Percentiles rank a stretch among this genome's conserved stretches.
Conservation (phyloP, 2,329 filamentous ascomycete genomes). For the Trichocomaceae sp. region DNA sequence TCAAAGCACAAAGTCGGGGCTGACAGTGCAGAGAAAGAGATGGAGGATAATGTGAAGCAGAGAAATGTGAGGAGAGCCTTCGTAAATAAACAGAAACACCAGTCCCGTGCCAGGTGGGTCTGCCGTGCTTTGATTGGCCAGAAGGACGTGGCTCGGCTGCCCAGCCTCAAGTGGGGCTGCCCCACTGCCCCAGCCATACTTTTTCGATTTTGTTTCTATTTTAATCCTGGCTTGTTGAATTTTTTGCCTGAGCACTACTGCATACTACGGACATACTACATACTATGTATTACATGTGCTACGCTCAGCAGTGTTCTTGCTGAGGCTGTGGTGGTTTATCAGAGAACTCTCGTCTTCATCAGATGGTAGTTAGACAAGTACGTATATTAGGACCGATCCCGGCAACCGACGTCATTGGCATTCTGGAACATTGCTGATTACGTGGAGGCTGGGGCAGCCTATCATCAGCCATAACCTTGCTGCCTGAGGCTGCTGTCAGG, state of each 20-base stretch:
- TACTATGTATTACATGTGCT: no score
- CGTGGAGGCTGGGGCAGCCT: background rate
- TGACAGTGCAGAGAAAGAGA: background rate
- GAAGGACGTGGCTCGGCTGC: conserved; percentile 7
- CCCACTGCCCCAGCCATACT: background rate
- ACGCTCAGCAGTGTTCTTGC: no score
- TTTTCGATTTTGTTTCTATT: conserved; percentile 6
- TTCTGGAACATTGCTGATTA: background rate
- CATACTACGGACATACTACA: no score
- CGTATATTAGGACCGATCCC: no score
- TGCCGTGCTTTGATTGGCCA: background rate
- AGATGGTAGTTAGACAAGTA: no score
- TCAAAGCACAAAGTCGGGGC: no score
- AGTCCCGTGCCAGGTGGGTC: conserved; percentile 2
- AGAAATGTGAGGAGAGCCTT: background rate
- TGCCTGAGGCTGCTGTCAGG: background rate
- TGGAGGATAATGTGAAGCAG: background rate
- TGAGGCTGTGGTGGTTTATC: background rate
- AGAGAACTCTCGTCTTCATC: background rate
- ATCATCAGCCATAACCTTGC: background rate
- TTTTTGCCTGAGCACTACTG: no score
- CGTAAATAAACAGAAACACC: background rate
- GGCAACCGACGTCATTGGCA: conserved; percentile 3
- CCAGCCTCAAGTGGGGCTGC: background rate
- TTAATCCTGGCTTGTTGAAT: background rate